Evolutionary conservation across 805 yeast species (phyloP), one percentile per base, ranked within the genome.

Genomic region (Cephaloascus fragrans): DNA sequence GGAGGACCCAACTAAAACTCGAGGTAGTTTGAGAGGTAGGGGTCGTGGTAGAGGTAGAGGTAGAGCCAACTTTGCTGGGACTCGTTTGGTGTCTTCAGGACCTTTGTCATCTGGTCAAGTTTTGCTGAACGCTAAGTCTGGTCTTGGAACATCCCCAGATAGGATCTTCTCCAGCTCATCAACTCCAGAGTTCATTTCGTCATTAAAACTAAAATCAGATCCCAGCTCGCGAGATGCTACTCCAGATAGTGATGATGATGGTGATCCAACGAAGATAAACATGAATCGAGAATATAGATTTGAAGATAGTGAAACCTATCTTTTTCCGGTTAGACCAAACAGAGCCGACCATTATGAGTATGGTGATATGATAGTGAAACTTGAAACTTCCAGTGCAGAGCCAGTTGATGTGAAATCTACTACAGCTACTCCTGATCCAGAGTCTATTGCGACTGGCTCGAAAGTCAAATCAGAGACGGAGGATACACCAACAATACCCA

Each of bases 241-340:
- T 35, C 51, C 26, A 55, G 59, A 39, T 4, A 53, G 55, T 5
- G 71, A 60, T 36, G 69, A 44, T 31, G 72, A 61, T 3, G 65
- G 56, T 17, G 70, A 59, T 32, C 50, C 55, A 15, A 60, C 75
- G 3, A 72, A 61, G 48, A 77, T 80, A 44, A 73, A 81, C 55
- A 78, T 82, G 83, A 77, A 76, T 40, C 69, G 71, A 49, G 80
- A 72, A 37, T 77, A 76, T 45, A 61, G 59, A 20, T 67, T 73
- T 47, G 72, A 65, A 18, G 75, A 63, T 19, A 64, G 60, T n/a
- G 80, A 75, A 39, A 67, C 77, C 0, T 70, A 64, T 16, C 55
- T 80, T 26, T 80, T 83, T 62, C 90, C 90, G 1, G 80, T 83
- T 3, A 71, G 88, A 47, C 85, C 90, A 1, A 66, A 66, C 8